Evolutionary conservation across 352 stramenopile species (phyloP).

Genomic region (Globisporangium yorkense): DNA sequence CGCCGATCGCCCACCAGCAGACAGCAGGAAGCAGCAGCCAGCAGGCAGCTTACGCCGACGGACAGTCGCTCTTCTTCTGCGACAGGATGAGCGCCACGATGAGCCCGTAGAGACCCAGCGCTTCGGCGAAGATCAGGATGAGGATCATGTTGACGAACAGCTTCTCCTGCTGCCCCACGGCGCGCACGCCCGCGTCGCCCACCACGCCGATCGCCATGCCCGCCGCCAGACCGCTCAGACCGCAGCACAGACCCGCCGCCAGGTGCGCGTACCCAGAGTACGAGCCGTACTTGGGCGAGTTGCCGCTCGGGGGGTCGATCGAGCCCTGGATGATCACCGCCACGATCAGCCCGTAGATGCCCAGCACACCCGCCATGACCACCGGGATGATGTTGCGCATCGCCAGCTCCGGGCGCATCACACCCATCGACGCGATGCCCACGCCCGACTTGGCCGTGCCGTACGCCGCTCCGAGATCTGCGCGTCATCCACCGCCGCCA

Average conservation of each 20-base stretch:
- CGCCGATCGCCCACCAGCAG: no score
- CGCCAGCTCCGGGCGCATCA: slow-evolving; percentile 94
- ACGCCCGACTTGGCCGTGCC: slow-evolving; percentile 97
- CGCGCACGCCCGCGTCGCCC: slow-evolving; percentile 93
- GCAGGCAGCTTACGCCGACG: slow-evolving; percentile 22
- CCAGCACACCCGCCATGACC: slow-evolving; percentile 97
- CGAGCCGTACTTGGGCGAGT: slow-evolving; percentile 81
- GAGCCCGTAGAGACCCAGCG: slow-evolving; percentile 95
- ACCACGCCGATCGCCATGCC: slow-evolving; percentile 96
- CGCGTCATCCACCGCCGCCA: not conserved
- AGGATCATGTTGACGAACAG: slow-evolving; percentile 98
- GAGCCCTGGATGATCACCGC: slow-evolving; percentile 93
- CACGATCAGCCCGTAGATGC: slow-evolving; percentile 96
- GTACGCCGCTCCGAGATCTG: slow-evolving; percentile 95
- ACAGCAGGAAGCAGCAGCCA: no score
- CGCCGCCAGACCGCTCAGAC: slow-evolving; percentile 89
- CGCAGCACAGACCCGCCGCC: slow-evolving; percentile 92
- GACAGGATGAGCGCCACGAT: slow-evolving; percentile 94
- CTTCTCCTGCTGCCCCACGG: slow-evolving; percentile 97
- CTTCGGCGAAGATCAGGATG: slow-evolving; percentile 99
- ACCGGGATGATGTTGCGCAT: slow-evolving; percentile 99
- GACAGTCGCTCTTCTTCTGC: slow-evolving; percentile 67
- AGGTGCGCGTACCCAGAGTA: slow-evolving; percentile 95
- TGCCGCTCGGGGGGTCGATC: slow-evolving; percentile 71
- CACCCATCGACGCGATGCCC: slow-evolving; percentile 94